Conservation (phyloP, 179 eudicot species). For the Nepenthes alata region DNA sequence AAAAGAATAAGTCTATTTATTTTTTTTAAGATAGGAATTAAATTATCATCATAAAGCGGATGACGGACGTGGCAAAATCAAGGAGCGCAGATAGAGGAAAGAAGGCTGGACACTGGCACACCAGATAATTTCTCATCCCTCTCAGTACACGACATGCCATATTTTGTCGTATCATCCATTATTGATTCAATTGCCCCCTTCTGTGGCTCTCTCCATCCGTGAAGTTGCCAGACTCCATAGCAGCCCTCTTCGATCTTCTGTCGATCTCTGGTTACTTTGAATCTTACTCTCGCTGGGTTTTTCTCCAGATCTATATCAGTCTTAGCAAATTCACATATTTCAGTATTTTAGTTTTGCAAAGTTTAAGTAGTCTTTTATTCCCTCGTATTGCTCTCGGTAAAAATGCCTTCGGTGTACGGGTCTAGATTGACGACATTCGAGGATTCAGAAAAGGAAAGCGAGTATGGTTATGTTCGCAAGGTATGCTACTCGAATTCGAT, state of each 20-base stretch:
- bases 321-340: no score
- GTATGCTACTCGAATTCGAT: constrained; percentile 14
- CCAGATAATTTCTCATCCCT: no score
- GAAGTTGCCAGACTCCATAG: background rate
- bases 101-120: no score
- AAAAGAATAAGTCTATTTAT: no score
- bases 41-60: no score
- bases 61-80: no score
- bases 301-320: no score
- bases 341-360: no score
- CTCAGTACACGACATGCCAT: background rate
- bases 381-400: constrained; percentile 4
- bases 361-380: constrained; percentile 1
- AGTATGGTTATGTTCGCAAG: constrained; percentile 97
- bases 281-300: no score
- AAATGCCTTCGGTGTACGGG: constrained; percentile 75
- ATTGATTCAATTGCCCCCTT: background rate
- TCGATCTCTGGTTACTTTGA: no score
- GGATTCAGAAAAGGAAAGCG: constrained; percentile 97
- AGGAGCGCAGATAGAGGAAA: no score
- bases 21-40: no score
- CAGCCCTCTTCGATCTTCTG: background rate
- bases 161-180: constrained; percentile 11
- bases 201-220: background rate
- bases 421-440: constrained; percentile 88